Conservation (phyloP, 768 basidiomycete species). For the Amanita thiersii region DNA sequence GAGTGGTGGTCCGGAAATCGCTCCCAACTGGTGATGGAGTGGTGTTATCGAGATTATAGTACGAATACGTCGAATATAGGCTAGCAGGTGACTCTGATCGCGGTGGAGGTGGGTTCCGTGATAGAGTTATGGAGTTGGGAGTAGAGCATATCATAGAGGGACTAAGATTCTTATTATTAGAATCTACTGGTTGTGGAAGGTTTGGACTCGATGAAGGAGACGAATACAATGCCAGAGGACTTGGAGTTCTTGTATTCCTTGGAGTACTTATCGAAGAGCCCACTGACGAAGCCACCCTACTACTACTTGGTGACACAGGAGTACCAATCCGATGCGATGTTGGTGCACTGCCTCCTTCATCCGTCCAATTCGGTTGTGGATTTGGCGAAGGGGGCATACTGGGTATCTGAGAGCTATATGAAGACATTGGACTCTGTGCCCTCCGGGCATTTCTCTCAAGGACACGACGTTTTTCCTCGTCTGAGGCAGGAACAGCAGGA, state of each 20-base stretch:
- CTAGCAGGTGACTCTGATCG: conserved; percentile 28
- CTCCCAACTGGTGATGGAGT: conserved; percentile 35
- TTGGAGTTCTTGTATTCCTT: conserved; percentile 9
- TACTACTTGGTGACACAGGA: too few relatives aligned
- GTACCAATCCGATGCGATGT: too few relatives aligned
- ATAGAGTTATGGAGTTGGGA: background rate
- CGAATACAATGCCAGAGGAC: conserved; percentile 4
- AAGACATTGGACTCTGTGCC: background rate
- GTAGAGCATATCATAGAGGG: background rate
- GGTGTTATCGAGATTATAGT: conserved; percentile 51
- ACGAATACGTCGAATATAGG: conserved; percentile 61
- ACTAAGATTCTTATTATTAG: background rate
- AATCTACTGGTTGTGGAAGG: background rate
- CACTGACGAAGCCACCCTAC: background rate
- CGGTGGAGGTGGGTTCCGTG: conserved; percentile 26
- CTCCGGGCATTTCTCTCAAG: conserved; percentile 34
- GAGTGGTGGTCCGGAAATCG: conserved; percentile 10
- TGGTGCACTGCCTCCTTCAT: too few relatives aligned
- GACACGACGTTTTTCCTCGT: conserved; percentile 38
- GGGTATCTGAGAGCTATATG: background rate
- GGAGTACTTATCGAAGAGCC: conserved; percentile 3
- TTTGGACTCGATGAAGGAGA: background rate
- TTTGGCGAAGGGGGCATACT: background rate
- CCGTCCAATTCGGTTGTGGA: background rate
- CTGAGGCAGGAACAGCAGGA: conserved; percentile 29